Base-by-base conservation (phyloP, 495 filamentous ascomycete species). In the Neurospora sp. region DNA sequence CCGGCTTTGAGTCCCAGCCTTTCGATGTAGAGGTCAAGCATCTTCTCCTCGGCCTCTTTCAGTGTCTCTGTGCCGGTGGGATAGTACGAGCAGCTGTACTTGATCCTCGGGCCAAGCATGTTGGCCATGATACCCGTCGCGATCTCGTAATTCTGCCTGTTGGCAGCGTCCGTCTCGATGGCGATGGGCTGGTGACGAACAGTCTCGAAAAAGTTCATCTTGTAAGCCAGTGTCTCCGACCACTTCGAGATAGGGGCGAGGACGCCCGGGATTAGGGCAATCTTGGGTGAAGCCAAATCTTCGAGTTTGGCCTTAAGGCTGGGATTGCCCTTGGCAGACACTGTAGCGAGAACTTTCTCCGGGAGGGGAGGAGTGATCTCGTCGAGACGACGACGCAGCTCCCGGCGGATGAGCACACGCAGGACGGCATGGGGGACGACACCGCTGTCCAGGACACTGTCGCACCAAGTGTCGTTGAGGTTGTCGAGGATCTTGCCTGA, bases 141-240 rank as follows among this genome's bases (percentile, higher is more conserved):
- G 39, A 91, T 88, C 80, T 91, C 89, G 77, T 91, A 91, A 78
- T 91, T 90, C 82, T 91, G 88, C 71, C 85, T 76, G 78, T 91
- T 91, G 22, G 89, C 88, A 5, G 83, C 77, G 4, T 82, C 84
- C 3, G 88, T 89, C 79, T 90, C 88, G 76, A 91, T 84, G 40
- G 90, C 89, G 48, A 91, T 90, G 8, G 88, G 87, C n/a, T 85
- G 80, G 11, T 79, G 80, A 10, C 85, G 82, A 44, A 88, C 79
- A 18, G 81, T 77, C 66, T 86, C 77, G 31, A 91, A 80, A 73
- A 87, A 91, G 68, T 79, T 77, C 87, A 88, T 88, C 78, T 91
- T 91, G 68, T 80, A 79, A 72, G 78, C 80, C 72, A 86, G 86
- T 22, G 81, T 79, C 46, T 82, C 81, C 12, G 53, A 66, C 53